Conservation (phyloP, 495 filamentous ascomycete species). For the Chaetomium cochliodes region DNA sequence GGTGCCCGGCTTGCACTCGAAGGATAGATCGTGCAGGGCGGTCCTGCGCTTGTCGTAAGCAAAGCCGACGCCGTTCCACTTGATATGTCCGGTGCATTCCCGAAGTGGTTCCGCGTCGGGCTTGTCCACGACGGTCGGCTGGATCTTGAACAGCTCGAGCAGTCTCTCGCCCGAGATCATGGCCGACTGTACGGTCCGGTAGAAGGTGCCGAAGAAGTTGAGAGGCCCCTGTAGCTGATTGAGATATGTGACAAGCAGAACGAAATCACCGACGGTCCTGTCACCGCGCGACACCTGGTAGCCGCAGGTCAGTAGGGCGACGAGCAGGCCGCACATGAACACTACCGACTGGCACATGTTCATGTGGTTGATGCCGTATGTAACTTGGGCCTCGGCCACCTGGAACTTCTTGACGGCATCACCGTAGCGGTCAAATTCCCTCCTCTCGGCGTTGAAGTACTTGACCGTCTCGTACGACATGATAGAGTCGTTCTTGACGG, state of each 20-base stretch:
- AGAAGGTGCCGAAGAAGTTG: slow-evolving; percentile 98
- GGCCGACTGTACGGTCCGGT: slow-evolving; percentile 89
- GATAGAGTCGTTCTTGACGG: slow-evolving; percentile 98
- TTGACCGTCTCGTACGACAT: slow-evolving; percentile 98
- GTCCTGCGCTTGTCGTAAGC: slow-evolving; percentile 86
- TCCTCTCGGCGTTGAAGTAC: slow-evolving; percentile 95
- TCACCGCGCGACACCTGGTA: slow-evolving; percentile 78
- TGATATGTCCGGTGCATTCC: slow-evolving; percentile 74
- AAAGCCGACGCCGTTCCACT: slow-evolving; percentile 84
- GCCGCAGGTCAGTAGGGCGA: slow-evolving; percentile 66
- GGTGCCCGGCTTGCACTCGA: slow-evolving; percentile 81
- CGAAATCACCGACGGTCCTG: slow-evolving; percentile 74
- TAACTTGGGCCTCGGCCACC: slow-evolving; percentile 79
- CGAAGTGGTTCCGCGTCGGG: slow-evolving; percentile 50
- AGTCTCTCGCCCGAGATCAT: slow-evolving; percentile 97
- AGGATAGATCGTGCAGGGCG: slow-evolving; percentile 76
- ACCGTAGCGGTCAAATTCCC: slow-evolving; percentile 86
- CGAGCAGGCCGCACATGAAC: slow-evolving; percentile 85
- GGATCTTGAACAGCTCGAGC: slow-evolving; percentile 85
- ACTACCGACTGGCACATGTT: slow-evolving; percentile 92
- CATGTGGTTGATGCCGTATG: slow-evolving; percentile 85
- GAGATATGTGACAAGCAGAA: slow-evolving; percentile 82
- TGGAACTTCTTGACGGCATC: slow-evolving; percentile 79
- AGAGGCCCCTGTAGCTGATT: slow-evolving; percentile 87
- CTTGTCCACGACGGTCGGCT: slow-evolving; percentile 82